phyloP scores from a whole-genome alignment of 768 basidiomycete genomes.

The Coprinopsis marcescibilis region DNA sequence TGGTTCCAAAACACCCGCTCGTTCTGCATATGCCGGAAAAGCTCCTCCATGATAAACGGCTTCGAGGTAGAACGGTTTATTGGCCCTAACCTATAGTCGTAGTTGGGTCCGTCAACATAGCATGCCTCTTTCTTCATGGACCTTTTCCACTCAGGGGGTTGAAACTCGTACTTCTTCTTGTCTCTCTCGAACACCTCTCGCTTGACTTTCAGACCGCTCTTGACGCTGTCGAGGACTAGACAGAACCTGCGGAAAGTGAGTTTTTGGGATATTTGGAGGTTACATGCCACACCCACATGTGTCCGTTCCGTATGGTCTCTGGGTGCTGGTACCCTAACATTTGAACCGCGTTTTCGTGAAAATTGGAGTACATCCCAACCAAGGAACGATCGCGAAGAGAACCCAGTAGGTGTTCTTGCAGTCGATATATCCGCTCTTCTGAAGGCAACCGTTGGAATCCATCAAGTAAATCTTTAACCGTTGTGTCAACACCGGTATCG shows the following conservation, averaged over 20 bases:
- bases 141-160: slow-evolving; percentile 28
- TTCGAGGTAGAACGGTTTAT: neutral
- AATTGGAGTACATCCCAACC: slow-evolving; percentile 50
- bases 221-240: slow-evolving; percentile 53
- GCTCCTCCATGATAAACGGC: slow-evolving; percentile 41
- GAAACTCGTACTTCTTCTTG: slow-evolving; percentile 14
- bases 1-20: slow-evolving; percentile 17
- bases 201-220: slow-evolving; percentile 48
- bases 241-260: slow-evolving; percentile 36
- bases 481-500: slow-evolving; percentile 31
- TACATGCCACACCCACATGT: slow-evolving; percentile 30
- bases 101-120: slow-evolving; percentile 14
- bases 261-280: neutral
- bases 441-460: slow-evolving; percentile 17
- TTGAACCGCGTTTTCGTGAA: slow-evolving; percentile 54
- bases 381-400: slow-evolving; percentile 37
- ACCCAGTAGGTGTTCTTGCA: slow-evolving; percentile 49
- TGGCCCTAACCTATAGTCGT: slow-evolving; percentile 9
- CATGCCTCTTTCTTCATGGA: slow-evolving; percentile 16
- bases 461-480: slow-evolving; percentile 26
- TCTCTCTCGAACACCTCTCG: slow-evolving; percentile 22
- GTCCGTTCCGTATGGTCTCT: slow-evolving; percentile 48
- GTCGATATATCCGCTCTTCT: slow-evolving; percentile 24
- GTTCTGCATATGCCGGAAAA: slow-evolving; percentile 23
- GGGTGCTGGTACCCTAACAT: slow-evolving; percentile 43